A percentile compares a stretch with the other conserved stretches of the same genome.
These are phyloP conservation scores for Trichoderma lentiforme DNA, from an alignment of 2,329 filamentous ascomycete genomes.

Conservation along the genomic window DNA sequence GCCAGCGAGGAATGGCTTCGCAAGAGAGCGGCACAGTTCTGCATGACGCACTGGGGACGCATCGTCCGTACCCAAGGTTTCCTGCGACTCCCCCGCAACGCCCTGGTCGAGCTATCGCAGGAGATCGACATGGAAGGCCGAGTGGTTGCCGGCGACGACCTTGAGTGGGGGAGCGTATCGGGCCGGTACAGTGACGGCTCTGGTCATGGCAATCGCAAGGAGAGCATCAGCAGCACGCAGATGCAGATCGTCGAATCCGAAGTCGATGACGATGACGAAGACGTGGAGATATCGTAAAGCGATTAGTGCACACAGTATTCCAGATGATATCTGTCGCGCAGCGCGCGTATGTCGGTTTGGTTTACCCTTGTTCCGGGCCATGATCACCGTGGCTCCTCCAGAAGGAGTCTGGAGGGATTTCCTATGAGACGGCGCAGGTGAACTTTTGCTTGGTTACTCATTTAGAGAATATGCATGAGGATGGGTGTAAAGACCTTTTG, in stretches of 20 bases:
- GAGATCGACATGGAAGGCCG: slow-evolving; percentile 92
- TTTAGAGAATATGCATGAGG: not conserved
- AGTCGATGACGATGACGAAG: slow-evolving; percentile 59
- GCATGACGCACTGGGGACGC: slow-evolving; percentile 90
- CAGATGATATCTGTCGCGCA: not conserved
- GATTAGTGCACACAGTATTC: not conserved
- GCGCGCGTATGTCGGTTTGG: not conserved
- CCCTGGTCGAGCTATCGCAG: slow-evolving; percentile 86
- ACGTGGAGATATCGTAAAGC: slow-evolving; percentile 53
- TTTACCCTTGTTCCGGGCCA: not conserved
- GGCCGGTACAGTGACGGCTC: slow-evolving; percentile 44
- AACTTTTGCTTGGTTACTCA: not conserved
- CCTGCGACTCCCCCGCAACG: slow-evolving; percentile 70
- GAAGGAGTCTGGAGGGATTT: not conserved
- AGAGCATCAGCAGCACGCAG: slow-evolving; percentile 56
- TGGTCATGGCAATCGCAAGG: slow-evolving; percentile 47
- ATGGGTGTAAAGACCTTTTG: not conserved
- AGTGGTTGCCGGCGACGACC: slow-evolving; percentile 82
- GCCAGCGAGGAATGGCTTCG: slow-evolving; percentile 93
- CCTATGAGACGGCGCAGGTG: not conserved
- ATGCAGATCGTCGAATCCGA: slow-evolving; percentile 57
- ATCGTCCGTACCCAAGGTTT: slow-evolving; percentile 89
- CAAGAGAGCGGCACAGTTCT: slow-evolving; percentile 81
- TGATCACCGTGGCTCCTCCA: not conserved
- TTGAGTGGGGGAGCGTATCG: slow-evolving; percentile 54